A percentile compares a stretch with the other conserved stretches of the same genome.
These are phyloP conservation scores for Wickerhamiella infanticola DNA, from an alignment of 1,139 yeast species.

Conservation along the genomic window DNA sequence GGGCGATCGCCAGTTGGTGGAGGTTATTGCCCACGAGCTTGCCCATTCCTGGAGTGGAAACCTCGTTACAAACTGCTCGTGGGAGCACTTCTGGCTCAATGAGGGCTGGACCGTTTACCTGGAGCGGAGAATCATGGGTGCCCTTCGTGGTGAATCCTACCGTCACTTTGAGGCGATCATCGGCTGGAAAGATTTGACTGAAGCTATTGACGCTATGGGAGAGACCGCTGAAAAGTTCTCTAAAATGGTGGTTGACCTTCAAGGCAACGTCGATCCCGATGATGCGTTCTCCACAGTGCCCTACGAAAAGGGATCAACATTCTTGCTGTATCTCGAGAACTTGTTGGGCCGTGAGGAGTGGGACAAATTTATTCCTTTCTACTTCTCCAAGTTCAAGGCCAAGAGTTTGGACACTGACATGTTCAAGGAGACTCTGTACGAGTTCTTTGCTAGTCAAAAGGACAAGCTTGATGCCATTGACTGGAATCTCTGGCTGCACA, in stretches of 20 bases:
- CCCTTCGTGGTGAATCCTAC: slow-evolving; percentile 56
- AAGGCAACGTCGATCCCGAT: slow-evolving; percentile 57
- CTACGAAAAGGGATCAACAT: slow-evolving; percentile 78
- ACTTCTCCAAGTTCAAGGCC: slow-evolving; percentile 54
- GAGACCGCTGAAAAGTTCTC: slow-evolving; percentile 35
- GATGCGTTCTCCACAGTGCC: slow-evolving; percentile 82
- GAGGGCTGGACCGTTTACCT: slow-evolving; percentile 95
- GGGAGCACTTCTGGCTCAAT: slow-evolving; percentile 92
- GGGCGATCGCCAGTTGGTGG: slow-evolving; percentile 75
- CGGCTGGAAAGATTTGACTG: slow-evolving; percentile 74
- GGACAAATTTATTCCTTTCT: slow-evolving; percentile 66
- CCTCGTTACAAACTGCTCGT: slow-evolving; percentile 72
- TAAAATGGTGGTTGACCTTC: slow-evolving; percentile 51
- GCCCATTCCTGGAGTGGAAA: slow-evolving; percentile 93
- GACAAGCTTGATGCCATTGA: slow-evolving; percentile 48
- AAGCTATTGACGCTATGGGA: slow-evolving; percentile 49
- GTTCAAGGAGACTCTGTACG: slow-evolving; percentile 63
- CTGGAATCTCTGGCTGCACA: slow-evolving; percentile 72
- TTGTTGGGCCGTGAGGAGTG: slow-evolving; percentile 43
- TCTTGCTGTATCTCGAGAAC: slow-evolving; percentile 58
- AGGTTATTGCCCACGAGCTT: slow-evolving; percentile 80
- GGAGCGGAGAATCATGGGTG: slow-evolving; percentile 70
- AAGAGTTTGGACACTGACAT: slow-evolving; percentile 67
- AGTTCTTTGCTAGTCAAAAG: slow-evolving; percentile 31
- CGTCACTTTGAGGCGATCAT: slow-evolving; percentile 73